These are phyloP conservation scores for Trichoderma aggressivum DNA, from an alignment of 2,329 filamentous ascomycete genomes.

Conservation along the genomic window DNA sequence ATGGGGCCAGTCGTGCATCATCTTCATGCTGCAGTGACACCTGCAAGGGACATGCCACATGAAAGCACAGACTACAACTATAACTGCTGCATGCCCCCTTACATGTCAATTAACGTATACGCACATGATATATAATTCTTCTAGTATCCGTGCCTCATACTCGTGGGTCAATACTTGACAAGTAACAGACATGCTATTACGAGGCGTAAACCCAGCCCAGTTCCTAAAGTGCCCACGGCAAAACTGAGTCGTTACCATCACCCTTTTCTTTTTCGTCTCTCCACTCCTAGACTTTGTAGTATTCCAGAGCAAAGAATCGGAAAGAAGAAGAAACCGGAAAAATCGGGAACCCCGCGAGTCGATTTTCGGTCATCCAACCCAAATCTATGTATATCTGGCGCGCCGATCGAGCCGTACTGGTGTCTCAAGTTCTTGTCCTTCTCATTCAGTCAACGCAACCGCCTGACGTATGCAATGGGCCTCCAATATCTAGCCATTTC, in stretches of 20 bases:
- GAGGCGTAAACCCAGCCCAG: background rate
- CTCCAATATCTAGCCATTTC: background rate
- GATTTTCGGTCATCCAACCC: background rate
- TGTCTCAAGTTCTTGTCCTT: background rate
- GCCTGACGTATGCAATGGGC: background rate
- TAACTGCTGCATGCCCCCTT: background rate
- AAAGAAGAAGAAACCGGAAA: background rate
- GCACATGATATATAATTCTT: background rate
- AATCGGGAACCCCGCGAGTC: background rate
- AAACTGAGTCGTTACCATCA: background rate
- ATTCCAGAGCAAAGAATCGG: background rate
- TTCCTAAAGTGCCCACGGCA: background rate
- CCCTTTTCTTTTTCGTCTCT: background rate
- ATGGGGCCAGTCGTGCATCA: background rate
- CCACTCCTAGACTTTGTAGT: background rate
- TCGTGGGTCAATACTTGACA: background rate
- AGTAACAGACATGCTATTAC: background rate
- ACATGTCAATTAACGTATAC: background rate
- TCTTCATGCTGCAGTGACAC: background rate
- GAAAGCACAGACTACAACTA: background rate
- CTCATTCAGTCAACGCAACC: background rate
- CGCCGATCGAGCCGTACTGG: background rate
- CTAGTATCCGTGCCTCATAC: background rate
- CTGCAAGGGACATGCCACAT: slow-evolving; percentile 4
- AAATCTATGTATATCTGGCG: background rate